These are phyloP conservation scores for Cercospora zeae-maydis DNA, from an alignment of 2,329 filamentous ascomycete genomes.

Conservation along the genomic window DNA sequence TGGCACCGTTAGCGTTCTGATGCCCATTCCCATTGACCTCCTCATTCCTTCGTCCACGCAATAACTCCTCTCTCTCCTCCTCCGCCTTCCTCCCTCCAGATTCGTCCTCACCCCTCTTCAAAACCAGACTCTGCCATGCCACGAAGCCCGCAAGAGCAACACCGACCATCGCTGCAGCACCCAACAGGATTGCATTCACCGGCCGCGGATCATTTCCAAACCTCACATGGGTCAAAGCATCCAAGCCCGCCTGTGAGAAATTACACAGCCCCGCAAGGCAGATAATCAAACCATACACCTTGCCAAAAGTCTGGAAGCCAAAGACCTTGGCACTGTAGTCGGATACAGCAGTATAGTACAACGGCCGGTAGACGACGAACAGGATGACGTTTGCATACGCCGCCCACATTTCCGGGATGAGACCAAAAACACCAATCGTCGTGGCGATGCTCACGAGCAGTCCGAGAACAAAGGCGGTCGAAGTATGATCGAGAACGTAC, in stretches of 20 bases:
- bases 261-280: conserved; percentile 80
- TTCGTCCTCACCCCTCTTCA: conserved; percentile 40
- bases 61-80: neutral
- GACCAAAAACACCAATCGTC: conserved; percentile 69
- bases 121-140: conserved; percentile 45
- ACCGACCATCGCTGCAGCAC: conserved; percentile 62
- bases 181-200: conserved; percentile 67
- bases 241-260: conserved; percentile 76
- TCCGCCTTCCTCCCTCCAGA: conserved; percentile 34
- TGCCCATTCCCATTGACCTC: neutral
- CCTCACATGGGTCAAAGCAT: conserved; percentile 69
- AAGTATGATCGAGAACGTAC: conserved; percentile 69
- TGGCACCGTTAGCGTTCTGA: neutral
- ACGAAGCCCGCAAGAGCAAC: conserved; percentile 65
- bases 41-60: neutral
- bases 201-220: conserved; percentile 72
- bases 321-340: conserved; percentile 91
- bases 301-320: conserved; percentile 86
- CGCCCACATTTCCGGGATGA: conserved; percentile 66
- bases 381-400: conserved; percentile 73
- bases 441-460: conserved; percentile 70
- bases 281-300: conserved; percentile 89
- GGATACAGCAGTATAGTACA: conserved; percentile 86
- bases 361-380: conserved; percentile 79
- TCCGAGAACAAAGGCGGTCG: conserved; percentile 66